phyloP scores from a whole-genome alignment of 495 filamentous ascomycete species.

The Tuber microsphaerosporum region DNA sequence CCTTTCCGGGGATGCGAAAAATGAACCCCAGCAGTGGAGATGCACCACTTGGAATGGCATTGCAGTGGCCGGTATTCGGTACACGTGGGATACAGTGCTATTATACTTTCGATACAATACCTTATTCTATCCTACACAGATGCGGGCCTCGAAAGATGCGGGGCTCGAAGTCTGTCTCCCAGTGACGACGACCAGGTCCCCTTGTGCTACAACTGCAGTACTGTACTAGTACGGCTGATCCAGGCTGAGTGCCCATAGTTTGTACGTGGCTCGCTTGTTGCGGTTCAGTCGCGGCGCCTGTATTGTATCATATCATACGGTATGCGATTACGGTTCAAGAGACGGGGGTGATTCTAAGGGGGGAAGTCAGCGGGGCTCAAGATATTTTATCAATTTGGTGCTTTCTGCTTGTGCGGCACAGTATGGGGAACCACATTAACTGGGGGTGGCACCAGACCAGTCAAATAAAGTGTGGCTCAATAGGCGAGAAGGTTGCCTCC shows the following conservation, averaged over 20 bases:
- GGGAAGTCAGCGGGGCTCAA: background rate
- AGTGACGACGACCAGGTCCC: background rate
- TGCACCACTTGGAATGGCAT: background rate
- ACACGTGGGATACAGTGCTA: background rate
- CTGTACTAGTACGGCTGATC: background rate
- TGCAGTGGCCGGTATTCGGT: background rate
- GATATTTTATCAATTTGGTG: background rate
- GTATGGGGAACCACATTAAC: background rate
- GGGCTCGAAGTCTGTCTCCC: background rate
- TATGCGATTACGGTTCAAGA: background rate
- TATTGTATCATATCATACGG: background rate
- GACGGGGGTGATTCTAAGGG: background rate
- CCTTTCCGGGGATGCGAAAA: background rate
- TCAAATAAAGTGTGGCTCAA: too few relatives aligned
- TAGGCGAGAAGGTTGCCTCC: too few relatives aligned
- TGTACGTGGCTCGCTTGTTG: background rate
- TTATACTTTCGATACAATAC: background rate
- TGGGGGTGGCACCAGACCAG: too few relatives aligned
- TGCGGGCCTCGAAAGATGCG: background rate
- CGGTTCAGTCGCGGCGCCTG: background rate
- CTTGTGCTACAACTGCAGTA: background rate
- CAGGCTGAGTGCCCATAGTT: background rate
- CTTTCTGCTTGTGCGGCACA: background rate
- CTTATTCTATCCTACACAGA: background rate
- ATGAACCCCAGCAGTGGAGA: background rate